These are phyloP conservation scores for Fusarium brachygibbosum DNA, from an alignment of 2,329 filamentous ascomycete genomes.

Conservation along the genomic window DNA sequence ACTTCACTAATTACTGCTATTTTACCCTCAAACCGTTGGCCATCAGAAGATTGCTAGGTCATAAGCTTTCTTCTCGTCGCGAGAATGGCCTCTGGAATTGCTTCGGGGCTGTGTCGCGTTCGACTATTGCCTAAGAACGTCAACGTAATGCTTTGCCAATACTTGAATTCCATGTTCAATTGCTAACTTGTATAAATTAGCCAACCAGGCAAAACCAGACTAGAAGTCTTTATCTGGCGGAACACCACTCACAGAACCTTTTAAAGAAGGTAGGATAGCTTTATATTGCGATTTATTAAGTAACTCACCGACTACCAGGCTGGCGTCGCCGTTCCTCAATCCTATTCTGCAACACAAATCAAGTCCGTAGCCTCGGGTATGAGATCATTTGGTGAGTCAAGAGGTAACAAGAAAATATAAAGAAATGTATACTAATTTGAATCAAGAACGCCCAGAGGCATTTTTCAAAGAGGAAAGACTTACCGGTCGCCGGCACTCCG, in stretches of 20 bases:
- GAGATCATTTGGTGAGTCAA: background rate
- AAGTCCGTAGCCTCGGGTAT: background rate
- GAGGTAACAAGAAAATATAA: no score
- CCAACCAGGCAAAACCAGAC: background rate
- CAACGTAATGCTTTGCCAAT: background rate
- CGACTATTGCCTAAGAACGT: background rate
- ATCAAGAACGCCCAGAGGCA: background rate
- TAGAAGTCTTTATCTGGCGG: conserved; percentile 23
- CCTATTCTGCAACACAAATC: background rate
- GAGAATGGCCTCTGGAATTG: background rate
- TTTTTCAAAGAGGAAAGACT: background rate
- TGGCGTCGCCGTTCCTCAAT: conserved; percentile 43
- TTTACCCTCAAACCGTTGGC: background rate
- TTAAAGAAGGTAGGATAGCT: background rate
- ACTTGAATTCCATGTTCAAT: background rate
- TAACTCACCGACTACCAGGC: conserved; percentile 36
- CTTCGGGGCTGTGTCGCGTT: background rate
- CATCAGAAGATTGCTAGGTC: background rate
- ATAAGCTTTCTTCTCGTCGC: background rate
- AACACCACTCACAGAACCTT: conserved; percentile 28
- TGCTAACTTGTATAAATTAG: background rate
- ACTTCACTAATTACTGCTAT: no score
- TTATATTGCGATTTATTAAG: fast-evolving
- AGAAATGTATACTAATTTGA: background rate
- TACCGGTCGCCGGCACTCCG: background rate